These are phyloP conservation scores for Annulohypoxylon bovei DNA, from an alignment of 495 filamentous ascomycete genomes.

Conservation along the genomic window DNA sequence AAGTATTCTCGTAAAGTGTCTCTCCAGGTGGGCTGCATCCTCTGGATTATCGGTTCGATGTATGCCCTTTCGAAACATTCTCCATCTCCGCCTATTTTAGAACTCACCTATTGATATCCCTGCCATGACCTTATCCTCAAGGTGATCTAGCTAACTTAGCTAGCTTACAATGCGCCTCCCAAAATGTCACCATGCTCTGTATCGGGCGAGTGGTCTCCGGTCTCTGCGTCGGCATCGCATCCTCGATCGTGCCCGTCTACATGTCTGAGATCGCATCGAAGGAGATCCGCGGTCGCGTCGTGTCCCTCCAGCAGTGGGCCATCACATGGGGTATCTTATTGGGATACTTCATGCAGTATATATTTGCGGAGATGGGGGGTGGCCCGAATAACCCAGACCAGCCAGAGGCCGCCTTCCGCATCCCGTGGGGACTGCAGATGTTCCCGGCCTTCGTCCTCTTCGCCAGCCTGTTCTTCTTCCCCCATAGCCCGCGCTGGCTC, in stretches of 20 bases:
- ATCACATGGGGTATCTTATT: slow-evolving; percentile 77
- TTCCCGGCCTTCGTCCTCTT: slow-evolving; percentile 74
- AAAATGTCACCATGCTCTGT: slow-evolving; percentile 71
- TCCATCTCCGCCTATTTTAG: neutral
- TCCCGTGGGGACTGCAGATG: slow-evolving; percentile 79
- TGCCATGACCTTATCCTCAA: neutral
- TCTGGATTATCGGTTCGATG: slow-evolving; percentile 77
- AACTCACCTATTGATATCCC: neutral
- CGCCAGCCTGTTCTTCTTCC: slow-evolving; percentile 74
- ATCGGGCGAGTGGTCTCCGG: slow-evolving; percentile 77
- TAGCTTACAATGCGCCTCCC: slow-evolving; percentile 67
- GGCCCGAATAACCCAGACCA: slow-evolving; percentile 66
- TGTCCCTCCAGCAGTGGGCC: slow-evolving; percentile 78
- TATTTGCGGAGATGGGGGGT: slow-evolving; percentile 69
- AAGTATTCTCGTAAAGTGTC: slow-evolving; percentile 72
- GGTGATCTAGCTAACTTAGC: neutral
- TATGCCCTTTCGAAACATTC: slow-evolving; percentile 40
- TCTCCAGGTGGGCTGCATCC: slow-evolving; percentile 73
- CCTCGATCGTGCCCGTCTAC: slow-evolving; percentile 80
- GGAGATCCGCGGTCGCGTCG: slow-evolving; percentile 80
- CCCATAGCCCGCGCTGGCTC: slow-evolving; percentile 79
- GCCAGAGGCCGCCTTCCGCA: slow-evolving; percentile 70
- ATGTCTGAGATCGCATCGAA: slow-evolving; percentile 81
- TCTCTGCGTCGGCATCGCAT: slow-evolving; percentile 78
- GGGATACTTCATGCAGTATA: slow-evolving; percentile 80